These are phyloP conservation scores for Malassezia furfur DNA, from an alignment of 1,284 basidiomycete genomes.

Conservation along the genomic window DNA sequence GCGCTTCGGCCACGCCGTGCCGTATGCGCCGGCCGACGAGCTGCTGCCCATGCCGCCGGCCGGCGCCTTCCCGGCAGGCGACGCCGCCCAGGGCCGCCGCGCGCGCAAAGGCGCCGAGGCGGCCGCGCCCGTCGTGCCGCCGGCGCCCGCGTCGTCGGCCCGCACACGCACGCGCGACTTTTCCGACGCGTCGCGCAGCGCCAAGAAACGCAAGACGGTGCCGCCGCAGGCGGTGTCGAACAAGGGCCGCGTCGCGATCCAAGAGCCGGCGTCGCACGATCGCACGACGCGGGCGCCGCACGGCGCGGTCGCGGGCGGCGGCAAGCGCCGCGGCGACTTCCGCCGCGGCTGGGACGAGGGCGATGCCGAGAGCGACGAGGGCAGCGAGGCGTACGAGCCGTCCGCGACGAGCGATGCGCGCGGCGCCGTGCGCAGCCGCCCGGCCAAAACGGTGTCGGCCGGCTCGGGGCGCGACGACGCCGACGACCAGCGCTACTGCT, in stretches of 20 bases:
- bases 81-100: not conserved
- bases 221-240: not conserved
- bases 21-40: not conserved
- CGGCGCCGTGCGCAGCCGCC: not conserved
- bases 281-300: not conserved
- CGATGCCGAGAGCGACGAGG: constrained; percentile 1
- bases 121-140: not conserved
- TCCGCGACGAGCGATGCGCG: not conserved
- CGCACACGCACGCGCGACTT: constrained; percentile 8
- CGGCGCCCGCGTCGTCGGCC: not conserved
- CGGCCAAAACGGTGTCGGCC: not conserved
- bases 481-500: constrained; percentile 69
- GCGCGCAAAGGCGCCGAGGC: not conserved
- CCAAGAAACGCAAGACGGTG: constrained; percentile 30
- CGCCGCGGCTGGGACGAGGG: not conserved
- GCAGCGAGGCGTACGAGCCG: not conserved
- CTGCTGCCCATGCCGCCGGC: not conserved
- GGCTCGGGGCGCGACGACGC: constrained; percentile 23
- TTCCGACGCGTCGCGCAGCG: not conserved
- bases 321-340: not conserved
- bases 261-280: not conserved
- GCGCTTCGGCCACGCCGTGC: not conserved
- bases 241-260: constrained; percentile 1
- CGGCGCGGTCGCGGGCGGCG: not conserved
- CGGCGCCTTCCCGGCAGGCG: not conserved